Evolutionary conservation across 2,329 filamentous ascomycete species (phyloP).

Genomic region (Metarhizium guizhouense): DNA sequence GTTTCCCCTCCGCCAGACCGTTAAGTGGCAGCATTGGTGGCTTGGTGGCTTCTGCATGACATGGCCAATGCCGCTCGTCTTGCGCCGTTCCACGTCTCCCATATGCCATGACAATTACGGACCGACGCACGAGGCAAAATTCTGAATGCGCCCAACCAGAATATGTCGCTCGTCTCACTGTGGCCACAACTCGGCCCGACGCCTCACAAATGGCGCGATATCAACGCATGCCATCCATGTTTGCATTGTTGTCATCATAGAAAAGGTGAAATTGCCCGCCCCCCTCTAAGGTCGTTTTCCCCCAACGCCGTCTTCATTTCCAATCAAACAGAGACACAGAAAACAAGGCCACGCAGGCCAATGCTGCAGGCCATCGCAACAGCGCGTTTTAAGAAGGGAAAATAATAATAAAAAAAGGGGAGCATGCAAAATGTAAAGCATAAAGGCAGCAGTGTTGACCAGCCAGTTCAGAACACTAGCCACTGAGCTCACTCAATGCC

Average conservation of each 20-base stretch:
- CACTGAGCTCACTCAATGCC: background rate
- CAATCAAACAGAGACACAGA: conserved; percentile 2
- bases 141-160: too few relatives aligned
- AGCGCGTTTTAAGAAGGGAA: conserved; percentile 2
- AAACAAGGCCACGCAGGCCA: background rate
- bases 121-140: background rate
- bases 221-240: conserved; percentile 6
- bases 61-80: too few relatives aligned
- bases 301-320: conserved; percentile 9
- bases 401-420: conserved; percentile 2
- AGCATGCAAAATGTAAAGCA: background rate
- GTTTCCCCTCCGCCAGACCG: background rate
- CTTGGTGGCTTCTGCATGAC: background rate
- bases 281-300: conserved; percentile 8
- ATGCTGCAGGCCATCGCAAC: background rate
- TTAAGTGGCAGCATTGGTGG: background rate
- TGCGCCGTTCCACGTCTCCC: too few relatives aligned
- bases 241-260: background rate
- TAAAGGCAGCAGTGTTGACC: background rate
- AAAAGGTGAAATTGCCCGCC: conserved; percentile 4
- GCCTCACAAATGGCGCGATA: background rate
- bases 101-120: too few relatives aligned
- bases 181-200: background rate
- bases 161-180: background rate
- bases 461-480: background rate